Evolutionary conservation across 192 early-diverging fungal genomes (phyloP), one percentile per base, ranked within the genome.

Genomic region (Coemansia guatemalensis): DNA sequence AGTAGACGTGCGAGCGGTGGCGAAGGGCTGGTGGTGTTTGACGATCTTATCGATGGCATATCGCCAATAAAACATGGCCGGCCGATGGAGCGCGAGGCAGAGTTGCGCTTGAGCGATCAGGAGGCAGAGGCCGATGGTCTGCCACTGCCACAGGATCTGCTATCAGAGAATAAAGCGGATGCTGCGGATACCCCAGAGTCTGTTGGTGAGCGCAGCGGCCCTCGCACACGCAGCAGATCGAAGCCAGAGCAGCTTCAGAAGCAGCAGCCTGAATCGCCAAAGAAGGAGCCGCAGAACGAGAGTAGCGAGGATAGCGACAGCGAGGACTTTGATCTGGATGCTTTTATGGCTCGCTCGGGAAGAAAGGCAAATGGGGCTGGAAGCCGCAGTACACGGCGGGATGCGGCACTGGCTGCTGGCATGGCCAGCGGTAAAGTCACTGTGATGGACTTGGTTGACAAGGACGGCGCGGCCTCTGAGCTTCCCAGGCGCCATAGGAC

Each of bases 21-120:
- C 5, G 50, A 53, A 30, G 53, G 53, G 4, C 14, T 62, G 20
- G 44, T 51, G n/a, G 48, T 69, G 7, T 70, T 67, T 39, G 68
- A 70, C 27, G 74, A 60, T 3, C 52, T 76, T 33, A 59, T 76
- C n/a, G 74, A 64, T 25, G 68, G 68, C 12, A 53, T 76, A 26
- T 76, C 74, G 64, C 74, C 74, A 4, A 76, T 76, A 35, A 70
- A 60, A 49, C 39, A 32, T 3, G 65, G 55, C 17, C 50, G 58
- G 12, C 70, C 64, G 21, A 49, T 35, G 17, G 53, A 60, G 52
- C 50, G 11, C 48, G 39, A 35, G 9, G 24, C 25, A 5, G 53
- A 30, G 4, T 30, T 54, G 7, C 26, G 53, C 2, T 30, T 54
- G 26, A 54, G 53, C 4, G 64, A 56, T 23, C 35, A 58, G 27